Percentiles rank a stretch among this genome's conserved stretches.
phyloP scores from a whole-genome alignment of 2,329 filamentous ascomycete species.

The Ophiognomonia clavigignenti-juglandacearum region DNA sequence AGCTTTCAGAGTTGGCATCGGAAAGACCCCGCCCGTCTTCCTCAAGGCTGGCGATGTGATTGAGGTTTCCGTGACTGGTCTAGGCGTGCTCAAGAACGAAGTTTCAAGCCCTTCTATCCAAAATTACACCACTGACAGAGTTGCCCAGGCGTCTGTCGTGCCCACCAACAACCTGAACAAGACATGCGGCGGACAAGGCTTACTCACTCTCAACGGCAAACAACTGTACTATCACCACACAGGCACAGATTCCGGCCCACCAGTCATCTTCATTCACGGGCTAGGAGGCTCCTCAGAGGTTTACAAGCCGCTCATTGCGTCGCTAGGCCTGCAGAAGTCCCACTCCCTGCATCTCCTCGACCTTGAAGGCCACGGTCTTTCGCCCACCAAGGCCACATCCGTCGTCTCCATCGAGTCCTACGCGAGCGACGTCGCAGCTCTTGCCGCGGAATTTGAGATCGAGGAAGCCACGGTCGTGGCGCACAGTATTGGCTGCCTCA shows the following conservation, averaged over 20 bases:
- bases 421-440: conserved; percentile 28
- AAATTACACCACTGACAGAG: conserved; percentile 16
- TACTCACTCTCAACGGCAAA: conserved; percentile 36
- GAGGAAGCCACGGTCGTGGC: conserved; percentile 36
- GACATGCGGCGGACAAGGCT: conserved; percentile 23
- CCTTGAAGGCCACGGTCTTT: conserved; percentile 51
- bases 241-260: conserved; percentile 21
- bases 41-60: conserved; percentile 36
- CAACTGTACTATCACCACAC: conserved; percentile 35
- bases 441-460: conserved; percentile 24
- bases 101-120: conserved; percentile 27
- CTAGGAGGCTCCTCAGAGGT: conserved; percentile 42
- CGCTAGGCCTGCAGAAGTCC: conserved; percentile 24
- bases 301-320: conserved; percentile 39
- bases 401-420: conserved; percentile 38
- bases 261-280: conserved; percentile 48
- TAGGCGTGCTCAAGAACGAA: conserved; percentile 35
- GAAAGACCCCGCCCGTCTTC: conserved; percentile 35
- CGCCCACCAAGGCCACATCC: conserved; percentile 45
- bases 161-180: conserved; percentile 16
- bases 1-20: conserved; percentile 48
- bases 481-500: conserved; percentile 46
- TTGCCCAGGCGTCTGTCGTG: neutral
- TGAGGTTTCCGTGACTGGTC: conserved; percentile 33
- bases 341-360: conserved; percentile 35